A percentile compares a stretch with the other conserved stretches of the same genome.
Evolutionary conservation across 2,329 filamentous ascomycete genomes (phyloP).

Genomic region (Pyricularia sp.): DNA sequence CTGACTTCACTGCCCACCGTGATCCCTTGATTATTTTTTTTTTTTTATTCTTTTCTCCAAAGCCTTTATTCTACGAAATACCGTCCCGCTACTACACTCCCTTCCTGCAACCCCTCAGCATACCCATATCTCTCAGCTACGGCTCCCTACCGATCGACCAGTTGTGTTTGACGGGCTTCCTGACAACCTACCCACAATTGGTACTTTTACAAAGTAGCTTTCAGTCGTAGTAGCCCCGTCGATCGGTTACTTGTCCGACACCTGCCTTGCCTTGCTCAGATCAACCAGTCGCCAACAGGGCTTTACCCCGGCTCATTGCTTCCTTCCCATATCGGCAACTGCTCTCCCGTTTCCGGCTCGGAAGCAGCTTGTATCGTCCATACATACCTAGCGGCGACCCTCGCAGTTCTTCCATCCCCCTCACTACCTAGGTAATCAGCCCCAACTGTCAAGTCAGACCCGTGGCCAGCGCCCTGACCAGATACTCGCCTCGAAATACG

Average conservation of each 20-base stretch:
- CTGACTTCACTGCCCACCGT: too few species aligned
- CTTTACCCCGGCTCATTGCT: background rate
- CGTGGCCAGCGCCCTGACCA: background rate
- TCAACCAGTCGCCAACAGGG: background rate
- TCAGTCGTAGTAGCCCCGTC: background rate
- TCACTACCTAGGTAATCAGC: background rate
- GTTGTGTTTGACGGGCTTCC: background rate
- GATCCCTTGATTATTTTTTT: background rate
- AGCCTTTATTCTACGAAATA: background rate
- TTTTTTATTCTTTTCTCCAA: background rate
- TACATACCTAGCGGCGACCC: background rate
- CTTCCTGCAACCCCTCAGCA: background rate
- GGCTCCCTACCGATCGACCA: too few species aligned
- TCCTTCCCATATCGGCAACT: background rate
- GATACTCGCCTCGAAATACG: background rate
- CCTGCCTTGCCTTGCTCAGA: background rate
- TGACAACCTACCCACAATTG: background rate
- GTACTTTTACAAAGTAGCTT: background rate
- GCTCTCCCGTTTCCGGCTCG: background rate
- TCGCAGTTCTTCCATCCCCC: background rate
- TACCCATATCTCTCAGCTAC: background rate
- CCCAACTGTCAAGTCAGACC: background rate
- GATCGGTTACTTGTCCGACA: background rate
- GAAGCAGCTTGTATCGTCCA: background rate
- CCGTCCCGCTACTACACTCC: too few species aligned